Percentiles rank a stretch among this genome's conserved stretches.
Evolutionary conservation across 306 rosid genomes (phyloP).

Genomic region (Prunus kanzakura): DNA sequence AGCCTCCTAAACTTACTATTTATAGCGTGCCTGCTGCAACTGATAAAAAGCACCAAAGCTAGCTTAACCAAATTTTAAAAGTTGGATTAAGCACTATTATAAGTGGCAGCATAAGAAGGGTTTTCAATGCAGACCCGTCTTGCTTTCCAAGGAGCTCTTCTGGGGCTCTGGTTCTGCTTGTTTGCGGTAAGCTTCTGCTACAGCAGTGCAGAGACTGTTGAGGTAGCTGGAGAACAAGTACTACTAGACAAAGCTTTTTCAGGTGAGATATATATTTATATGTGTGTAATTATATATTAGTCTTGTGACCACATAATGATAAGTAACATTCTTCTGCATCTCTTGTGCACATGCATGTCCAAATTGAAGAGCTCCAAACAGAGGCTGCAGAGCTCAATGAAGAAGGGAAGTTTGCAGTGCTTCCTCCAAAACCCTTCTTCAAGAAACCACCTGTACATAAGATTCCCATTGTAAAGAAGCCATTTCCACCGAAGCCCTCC

Average conservation of each 20-base stretch:
- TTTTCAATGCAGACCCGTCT: constrained; percentile 14
- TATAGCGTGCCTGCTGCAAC: neutral
- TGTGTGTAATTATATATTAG: too few relatives aligned
- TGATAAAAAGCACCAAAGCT: constrained; percentile 3
- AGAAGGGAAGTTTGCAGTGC: constrained; percentile 9
- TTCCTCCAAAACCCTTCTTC: neutral
- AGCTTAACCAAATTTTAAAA: too few relatives aligned
- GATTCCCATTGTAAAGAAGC: neutral
- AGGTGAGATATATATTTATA: neutral
- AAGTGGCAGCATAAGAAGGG: too few relatives aligned
- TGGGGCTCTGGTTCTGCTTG: constrained; percentile 21
- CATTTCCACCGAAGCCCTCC: constrained; percentile 6
- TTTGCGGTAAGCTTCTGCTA: constrained; percentile 28
- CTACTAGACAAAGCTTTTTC: constrained; percentile 6
- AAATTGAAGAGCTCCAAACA: too few relatives aligned
- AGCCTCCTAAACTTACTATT: constrained; percentile 10
- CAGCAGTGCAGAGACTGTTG: neutral
- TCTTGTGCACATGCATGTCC: neutral
- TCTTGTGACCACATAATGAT: too few relatives aligned
- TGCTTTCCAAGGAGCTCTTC: constrained; percentile 15
- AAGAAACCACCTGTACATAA: neutral
- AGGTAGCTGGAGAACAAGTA: neutral
- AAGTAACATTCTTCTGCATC: neutral
- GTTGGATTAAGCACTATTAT: neutral
- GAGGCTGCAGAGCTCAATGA: neutral